Conservation (phyloP, 768 basidiomycete genomes). For the Kwoniella pini region DNA sequence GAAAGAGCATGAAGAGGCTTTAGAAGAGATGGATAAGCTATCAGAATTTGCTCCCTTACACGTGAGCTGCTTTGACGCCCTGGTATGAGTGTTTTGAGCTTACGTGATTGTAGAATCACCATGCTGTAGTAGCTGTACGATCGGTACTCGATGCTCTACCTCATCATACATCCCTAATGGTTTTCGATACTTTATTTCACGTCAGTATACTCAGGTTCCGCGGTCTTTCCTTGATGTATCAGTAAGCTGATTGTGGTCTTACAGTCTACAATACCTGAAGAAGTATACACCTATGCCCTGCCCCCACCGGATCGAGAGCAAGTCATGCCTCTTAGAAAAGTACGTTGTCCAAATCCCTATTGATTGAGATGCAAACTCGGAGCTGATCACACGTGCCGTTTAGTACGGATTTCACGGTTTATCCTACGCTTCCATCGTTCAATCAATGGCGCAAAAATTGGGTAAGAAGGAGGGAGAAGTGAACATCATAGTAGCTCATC, state of each 20-base stretch:
- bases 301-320: conserved; percentile 60
- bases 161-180: conserved; percentile 71
- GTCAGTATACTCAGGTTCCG: too few relatives aligned
- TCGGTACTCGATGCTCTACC: conserved; percentile 67
- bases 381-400: neutral
- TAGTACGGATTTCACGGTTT: conserved; percentile 84
- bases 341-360: conserved; percentile 4
- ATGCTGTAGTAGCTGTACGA: conserved; percentile 56
- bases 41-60: conserved; percentile 70
- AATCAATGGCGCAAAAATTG: conserved; percentile 64
- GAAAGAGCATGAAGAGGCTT: conserved; percentile 68
- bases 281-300: conserved; percentile 79
- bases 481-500: conserved; percentile 79
- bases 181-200: conserved; percentile 74
- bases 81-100: conserved; percentile 22
- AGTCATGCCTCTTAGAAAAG: conserved; percentile 70
- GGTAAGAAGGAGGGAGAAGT: conserved; percentile 61
- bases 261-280: conserved; percentile 68
- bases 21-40: conserved; percentile 69
- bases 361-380: neutral
- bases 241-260: neutral
- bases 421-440: conserved; percentile 64
- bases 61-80: conserved; percentile 45
- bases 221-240: too few relatives aligned
- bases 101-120: conserved; percentile 54